A percentile compares a stretch with the other conserved stretches of the same genome.
These are phyloP conservation scores for Sarocladium oryzae DNA, from an alignment of 2,329 filamentous ascomycete genomes.

Conservation along the genomic window DNA sequence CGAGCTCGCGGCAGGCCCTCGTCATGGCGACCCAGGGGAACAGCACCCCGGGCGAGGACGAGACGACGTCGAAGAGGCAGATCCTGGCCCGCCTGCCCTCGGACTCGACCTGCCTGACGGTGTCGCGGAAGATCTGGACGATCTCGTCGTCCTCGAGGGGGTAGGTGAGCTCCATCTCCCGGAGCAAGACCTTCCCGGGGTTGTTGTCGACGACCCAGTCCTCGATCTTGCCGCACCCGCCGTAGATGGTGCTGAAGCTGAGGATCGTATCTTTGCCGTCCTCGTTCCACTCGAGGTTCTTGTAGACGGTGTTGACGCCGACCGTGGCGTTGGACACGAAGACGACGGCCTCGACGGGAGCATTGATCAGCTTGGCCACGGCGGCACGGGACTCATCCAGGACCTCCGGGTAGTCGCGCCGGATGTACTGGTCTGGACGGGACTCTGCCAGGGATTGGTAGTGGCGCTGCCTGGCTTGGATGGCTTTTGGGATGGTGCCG, in stretches of 20 bases:
- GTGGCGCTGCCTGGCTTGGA: conserved; percentile 53
- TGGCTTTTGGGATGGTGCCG: conserved; percentile 61
- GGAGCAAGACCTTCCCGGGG: conserved; percentile 32
- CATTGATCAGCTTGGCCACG: conserved; percentile 60
- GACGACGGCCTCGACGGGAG: conserved; percentile 59
- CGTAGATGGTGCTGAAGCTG: conserved; percentile 74
- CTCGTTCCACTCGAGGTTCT: conserved; percentile 59
- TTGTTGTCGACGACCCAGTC: conserved; percentile 65
- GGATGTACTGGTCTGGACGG: conserved; percentile 69
- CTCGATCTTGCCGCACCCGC: conserved; percentile 67
- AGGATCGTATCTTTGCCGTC: conserved; percentile 74
- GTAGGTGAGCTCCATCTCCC: conserved; percentile 56
- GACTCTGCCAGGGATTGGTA: conserved; percentile 63
- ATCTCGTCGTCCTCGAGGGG: conserved; percentile 66
- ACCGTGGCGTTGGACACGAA: conserved; percentile 78
- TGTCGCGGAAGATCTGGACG: conserved; percentile 50
- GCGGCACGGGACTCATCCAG: conserved; percentile 64
- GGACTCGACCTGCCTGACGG: conserved; percentile 44
- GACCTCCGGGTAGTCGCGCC: conserved; percentile 55
- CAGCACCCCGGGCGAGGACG: conserved; percentile 68
- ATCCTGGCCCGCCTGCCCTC: conserved; percentile 58
- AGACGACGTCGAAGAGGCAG: conserved; percentile 70
- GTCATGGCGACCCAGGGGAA: conserved; percentile 71
- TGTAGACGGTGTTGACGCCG: conserved; percentile 72
- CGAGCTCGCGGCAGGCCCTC: conserved; percentile 56